Evolutionary conservation across 2,329 filamentous ascomycete species (phyloP), one percentile per base, ranked within the genome.

Genomic region (Pseudogymnoascus sp.): DNA sequence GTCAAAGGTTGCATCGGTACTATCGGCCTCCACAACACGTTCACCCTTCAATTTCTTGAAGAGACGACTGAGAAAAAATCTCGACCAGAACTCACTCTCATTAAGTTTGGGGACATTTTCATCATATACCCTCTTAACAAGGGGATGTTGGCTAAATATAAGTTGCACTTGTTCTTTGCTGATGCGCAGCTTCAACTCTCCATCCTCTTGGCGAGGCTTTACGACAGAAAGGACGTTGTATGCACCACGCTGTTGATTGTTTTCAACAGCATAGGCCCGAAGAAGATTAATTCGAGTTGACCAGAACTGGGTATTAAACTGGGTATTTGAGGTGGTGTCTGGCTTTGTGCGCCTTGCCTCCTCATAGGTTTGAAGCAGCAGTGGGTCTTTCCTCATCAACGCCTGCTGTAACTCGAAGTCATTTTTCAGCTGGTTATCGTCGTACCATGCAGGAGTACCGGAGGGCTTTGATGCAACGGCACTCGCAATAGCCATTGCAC

Each of bases 241-340:
- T 3, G 91, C 86, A 5, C 93, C 94, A 67, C 90, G 88, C 68
- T 87, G 89, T 77, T 99, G 95, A 63, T 85, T 86, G 62, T 84
- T 86, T 75, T 97, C 92, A 51, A 96, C 94, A 1, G 92, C 92
- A 76, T 97, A 90, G 0, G 93, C 89, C 10, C 94, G 89, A 31
- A 99, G 81, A 33, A 97, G 79, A 72, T 91, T 91, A 55, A 92
- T 84, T 51, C 95, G 84, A 1, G 91, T 91, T 1, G 91, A 91
- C 94, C 94, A 99, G 77, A 99, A 99, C 73, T 97, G 93, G 1
- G 86, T 81, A 68, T 93, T 92, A 74, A 97, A 96, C 48, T 92
- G 88, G 1, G 84, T 84, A 29, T 89, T 85, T 0, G 88, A 88
- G 65, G 97, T 88, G 2, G 89, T 87, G 6, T 93, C 89, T 0